Evolutionary conservation across 169 alveolate genomes (phyloP), one percentile per base, ranked within the genome.

Genomic region (Cryptosporidium viatorum): DNA sequence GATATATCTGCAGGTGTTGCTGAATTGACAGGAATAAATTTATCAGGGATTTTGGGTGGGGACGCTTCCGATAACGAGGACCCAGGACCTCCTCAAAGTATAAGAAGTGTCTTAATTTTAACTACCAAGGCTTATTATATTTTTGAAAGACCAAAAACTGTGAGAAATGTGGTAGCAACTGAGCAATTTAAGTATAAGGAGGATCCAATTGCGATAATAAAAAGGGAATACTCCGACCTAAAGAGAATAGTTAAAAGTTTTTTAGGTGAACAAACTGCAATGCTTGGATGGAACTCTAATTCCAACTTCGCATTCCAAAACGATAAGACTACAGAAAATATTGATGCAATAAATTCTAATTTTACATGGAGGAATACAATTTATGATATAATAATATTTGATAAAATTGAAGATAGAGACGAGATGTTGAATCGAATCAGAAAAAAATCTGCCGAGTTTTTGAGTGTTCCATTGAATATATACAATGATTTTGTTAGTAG

Each of bases 351-450:
- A 10, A 16, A 65, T 16, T 37, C 16, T 52, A 41, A 41, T 51
- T 62, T 62, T 74, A 33, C 52, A 58, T 80, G 75, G 73, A 62
- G 35, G 37, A 43, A 16, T 7, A 80, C 89, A 31, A 37, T 80
- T 14, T 80, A 80, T 39, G 89, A 80, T 23, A 80, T 80, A 21
- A 39, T 80, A 14, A 80, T 80, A 23, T 80, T 59, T 62, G 89
- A 80, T 18, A 80, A 80, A 45, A 80, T 80, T 31, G 73, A 65
- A 9, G 89, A 80, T 50, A 80, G 89, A 80, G 89, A 80, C 21
- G 70, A 80, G 16, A 80, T 80, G 89, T 8, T 80, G n/a, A 51
- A 31, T 33, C 39, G 62, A 18, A 52, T 73, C 39, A 73, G 70
- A 51, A 62, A 41, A 31, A 80, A 67, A n/a, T 59, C 75, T 16